phyloP scores from a whole-genome alignment of 164 flowering plant species.

The Aristolochia contorta region DNA sequence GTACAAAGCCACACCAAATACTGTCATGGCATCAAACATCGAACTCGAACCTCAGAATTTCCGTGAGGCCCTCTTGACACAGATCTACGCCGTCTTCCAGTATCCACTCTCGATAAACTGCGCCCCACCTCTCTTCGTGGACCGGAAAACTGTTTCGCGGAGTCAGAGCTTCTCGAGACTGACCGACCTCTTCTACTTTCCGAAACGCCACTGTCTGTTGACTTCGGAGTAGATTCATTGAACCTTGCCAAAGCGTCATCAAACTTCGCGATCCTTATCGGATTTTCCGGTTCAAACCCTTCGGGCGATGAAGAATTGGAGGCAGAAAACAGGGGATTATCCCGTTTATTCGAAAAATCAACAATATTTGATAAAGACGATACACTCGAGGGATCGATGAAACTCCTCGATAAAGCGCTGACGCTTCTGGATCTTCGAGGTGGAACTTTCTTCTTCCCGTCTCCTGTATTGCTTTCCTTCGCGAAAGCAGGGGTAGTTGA shows the following conservation, averaged over 20 bases:
- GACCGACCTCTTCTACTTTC: conserved; percentile 51
- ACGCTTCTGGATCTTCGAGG: conserved; percentile 58
- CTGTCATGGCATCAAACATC: neutral
- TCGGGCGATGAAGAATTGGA: conserved; percentile 20
- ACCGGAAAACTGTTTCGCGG: conserved; percentile 9
- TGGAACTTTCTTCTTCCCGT: conserved; percentile 17
- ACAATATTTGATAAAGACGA: conserved; percentile 1
- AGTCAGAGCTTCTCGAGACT: conserved; percentile 23
- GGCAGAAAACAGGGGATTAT: conserved; percentile 58
- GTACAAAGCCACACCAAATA: neutral
- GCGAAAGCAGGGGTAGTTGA: conserved; percentile 9
- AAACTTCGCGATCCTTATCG: conserved; percentile 2
- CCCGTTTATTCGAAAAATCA: conserved; percentile 45
- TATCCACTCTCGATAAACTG: conserved; percentile 45
- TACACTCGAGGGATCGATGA: neutral
- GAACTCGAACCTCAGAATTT: conserved; percentile 39
- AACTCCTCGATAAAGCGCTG: conserved; percentile 35
- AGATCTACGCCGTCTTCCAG: conserved; percentile 30
- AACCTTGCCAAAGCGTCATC: conserved; percentile 1
- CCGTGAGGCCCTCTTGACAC: conserved; percentile 24
- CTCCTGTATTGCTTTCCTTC: conserved; percentile 10
- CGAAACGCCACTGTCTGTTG: conserved; percentile 1
- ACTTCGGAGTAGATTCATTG: neutral
- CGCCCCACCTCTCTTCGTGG: conserved; percentile 26
- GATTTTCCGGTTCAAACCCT: conserved; percentile 6